Evolutionary conservation across 2,329 filamentous ascomycete species (phyloP), one percentile per base, ranked within the genome.

Genomic region (Waltergamsia citrina): DNA sequence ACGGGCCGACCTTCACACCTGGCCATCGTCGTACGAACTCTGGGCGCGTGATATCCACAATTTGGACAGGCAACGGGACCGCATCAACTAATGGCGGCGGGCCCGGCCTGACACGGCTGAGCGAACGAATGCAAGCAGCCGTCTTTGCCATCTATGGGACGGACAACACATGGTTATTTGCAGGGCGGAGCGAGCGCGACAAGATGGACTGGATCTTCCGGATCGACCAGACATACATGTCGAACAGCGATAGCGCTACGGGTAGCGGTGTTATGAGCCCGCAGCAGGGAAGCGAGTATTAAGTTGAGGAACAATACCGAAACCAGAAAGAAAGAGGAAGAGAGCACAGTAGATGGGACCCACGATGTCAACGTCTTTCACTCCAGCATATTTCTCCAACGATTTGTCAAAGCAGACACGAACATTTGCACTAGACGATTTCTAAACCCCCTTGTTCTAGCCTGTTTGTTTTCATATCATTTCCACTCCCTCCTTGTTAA

Each of bases 181-280:
- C 87, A 11, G 85, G 87, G 17, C 72, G 87, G 38, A 90, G 78
- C 48, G 90, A 95, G 62, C 73, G 80, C 32, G 88, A 95, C 57
- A 94, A 95, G 67, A 81, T 88, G 46, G 92, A 96, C 55, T 98
- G 92, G 92, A 94, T 98, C 46, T 74, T 93, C 57, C 81, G 83
- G 50, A 86, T 98, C 46, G 92, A 98, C 58, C 83, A 94, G 65
- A 85, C 81, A 33, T 76, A 71, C 44, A 56, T 71, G 47, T 64
- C 68, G 23, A 64, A 58, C 9, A 63, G 56, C 35, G 62, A 61
- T 28, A 69, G 65, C 40, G 43, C 48, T 19, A 43, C 51, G 7
- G 54, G 50, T 30, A 61, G 57, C 38, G 57, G 57, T 11, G 42
- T 59, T 34, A 48, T 49, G 34, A 61, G 57, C 31, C 57, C 57